phyloP scores from a whole-genome alignment of 2,329 filamentous ascomycete genomes.

The Aspergillus floridensis region DNA sequence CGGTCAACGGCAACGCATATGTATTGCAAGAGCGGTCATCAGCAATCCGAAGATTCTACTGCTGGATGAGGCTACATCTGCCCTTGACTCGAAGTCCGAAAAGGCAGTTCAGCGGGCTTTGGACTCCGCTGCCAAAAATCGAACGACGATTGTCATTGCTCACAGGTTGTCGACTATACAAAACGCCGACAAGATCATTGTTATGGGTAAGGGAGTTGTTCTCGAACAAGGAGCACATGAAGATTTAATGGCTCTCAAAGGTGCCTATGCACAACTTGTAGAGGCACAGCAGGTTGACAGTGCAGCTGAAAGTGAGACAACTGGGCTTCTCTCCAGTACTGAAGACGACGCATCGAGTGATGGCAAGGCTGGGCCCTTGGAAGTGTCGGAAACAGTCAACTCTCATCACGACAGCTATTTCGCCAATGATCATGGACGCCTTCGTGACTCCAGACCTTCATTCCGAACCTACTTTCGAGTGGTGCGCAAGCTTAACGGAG shows the following conservation, averaged over 20 bases:
- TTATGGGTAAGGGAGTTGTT: conserved; percentile 41
- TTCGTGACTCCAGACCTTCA: background rate
- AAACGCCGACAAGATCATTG: conserved; percentile 44
- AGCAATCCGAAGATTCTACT: conserved; percentile 78
- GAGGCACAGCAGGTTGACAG: conserved; percentile 36
- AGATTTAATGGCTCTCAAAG: conserved; percentile 36
- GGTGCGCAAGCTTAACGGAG: background rate
- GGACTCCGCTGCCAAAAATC: conserved; percentile 63
- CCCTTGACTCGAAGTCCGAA: conserved; percentile 82
- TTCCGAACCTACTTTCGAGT: background rate
- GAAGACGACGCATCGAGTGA: background rate
- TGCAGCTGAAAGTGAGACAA: background rate
- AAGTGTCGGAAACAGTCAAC: background rate
- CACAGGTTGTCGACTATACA: conserved; percentile 45
- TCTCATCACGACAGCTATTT: background rate
- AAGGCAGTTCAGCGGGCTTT: conserved; percentile 80
- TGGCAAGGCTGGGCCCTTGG: background rate
- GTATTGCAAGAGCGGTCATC: conserved; percentile 76
- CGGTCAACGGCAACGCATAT: conserved; percentile 89
- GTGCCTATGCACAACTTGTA: conserved; percentile 43
- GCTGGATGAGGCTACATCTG: conserved; percentile 85
- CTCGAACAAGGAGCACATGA: conserved; percentile 45
- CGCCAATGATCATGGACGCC: background rate
- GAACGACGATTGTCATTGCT: conserved; percentile 39
- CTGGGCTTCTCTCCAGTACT: background rate